Evolutionary conservation across 129 eudicot genomes (phyloP).

Genomic region (Mikania micrantha): DNA sequence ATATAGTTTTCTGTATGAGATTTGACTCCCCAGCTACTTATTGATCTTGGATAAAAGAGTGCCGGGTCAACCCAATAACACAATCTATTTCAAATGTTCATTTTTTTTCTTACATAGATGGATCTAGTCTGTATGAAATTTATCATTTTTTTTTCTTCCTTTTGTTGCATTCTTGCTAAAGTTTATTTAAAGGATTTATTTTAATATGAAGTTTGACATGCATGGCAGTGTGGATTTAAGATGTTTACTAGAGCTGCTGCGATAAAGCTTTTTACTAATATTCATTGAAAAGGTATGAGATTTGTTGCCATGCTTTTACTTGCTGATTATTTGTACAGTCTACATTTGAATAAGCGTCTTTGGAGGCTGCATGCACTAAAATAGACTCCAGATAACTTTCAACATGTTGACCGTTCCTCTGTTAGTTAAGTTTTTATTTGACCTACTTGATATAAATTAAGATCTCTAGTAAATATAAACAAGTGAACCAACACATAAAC

Average conservation of each 20-base stretch:
- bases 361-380: neutral
- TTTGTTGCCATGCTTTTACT: neutral
- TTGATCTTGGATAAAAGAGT: neutral
- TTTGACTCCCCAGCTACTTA: neutral
- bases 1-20: neutral
- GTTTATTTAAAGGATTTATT: neutral
- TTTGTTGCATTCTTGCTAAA: no score
- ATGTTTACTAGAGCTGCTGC: slow-evolving; percentile 99
- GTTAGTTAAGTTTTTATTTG: neutral
- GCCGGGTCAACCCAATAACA: neutral
- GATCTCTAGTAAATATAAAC: neutral
- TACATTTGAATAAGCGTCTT: neutral
- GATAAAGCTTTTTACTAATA: slow-evolving; percentile 81
- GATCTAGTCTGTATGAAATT: no score
- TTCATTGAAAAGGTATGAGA: slow-evolving; percentile 72
- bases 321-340: neutral
- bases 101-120: neutral
- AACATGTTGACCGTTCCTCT: neutral
- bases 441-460: neutral
- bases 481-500: neutral
- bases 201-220: neutral
- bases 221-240: slow-evolving; percentile 92
- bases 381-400: neutral
- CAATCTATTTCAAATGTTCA: neutral
- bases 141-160: no score